phyloP scores from a whole-genome alignment of 257 asterid genomes.

The Nemophila menziesii region DNA sequence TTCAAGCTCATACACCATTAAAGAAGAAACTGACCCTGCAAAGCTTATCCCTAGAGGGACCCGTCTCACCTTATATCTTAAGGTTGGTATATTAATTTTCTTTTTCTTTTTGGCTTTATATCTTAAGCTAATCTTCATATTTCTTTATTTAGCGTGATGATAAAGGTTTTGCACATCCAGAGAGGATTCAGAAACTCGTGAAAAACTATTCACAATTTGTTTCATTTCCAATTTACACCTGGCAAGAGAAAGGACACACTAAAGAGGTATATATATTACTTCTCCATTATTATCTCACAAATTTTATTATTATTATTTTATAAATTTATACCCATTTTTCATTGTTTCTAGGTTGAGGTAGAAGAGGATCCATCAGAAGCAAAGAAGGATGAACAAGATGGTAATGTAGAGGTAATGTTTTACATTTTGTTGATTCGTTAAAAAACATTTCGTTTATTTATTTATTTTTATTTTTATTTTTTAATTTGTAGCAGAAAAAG shows the following conservation, averaged over 20 bases:
- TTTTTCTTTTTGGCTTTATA: neutral
- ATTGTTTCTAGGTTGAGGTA: conserved; percentile 66
- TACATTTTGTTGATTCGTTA: neutral
- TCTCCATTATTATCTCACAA: neutral
- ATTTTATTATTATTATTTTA: no score
- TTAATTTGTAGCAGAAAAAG: conserved; percentile 53
- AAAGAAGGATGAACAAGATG: conserved; percentile 51
- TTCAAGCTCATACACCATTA: conserved; percentile 82
- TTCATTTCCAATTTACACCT: conserved; percentile 94
- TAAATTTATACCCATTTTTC: conserved; percentile 1
- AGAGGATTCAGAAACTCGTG: conserved; percentile 74
- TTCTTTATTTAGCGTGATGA: conserved; percentile 60
- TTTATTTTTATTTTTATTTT: conserved; percentile 12
- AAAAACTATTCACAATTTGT: conserved; percentile 89
- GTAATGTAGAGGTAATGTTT: conserved; percentile 48
- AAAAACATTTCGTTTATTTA: neutral
- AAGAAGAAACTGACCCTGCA: conserved; percentile 87
- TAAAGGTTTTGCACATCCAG: conserved; percentile 94
- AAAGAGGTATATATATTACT: conserved; percentile 73
- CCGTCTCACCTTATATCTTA: conserved; percentile 78
- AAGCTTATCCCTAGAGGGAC: conserved; percentile 89
- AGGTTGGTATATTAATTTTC: conserved; percentile 33
- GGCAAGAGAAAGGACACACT: conserved; percentile 95
- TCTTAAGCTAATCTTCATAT: conserved; percentile 4
- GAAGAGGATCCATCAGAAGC: conserved; percentile 81